phyloP scores from a whole-genome alignment of 1,284 basidiomycete genomes.

The Hypsizygus ulmarius region DNA sequence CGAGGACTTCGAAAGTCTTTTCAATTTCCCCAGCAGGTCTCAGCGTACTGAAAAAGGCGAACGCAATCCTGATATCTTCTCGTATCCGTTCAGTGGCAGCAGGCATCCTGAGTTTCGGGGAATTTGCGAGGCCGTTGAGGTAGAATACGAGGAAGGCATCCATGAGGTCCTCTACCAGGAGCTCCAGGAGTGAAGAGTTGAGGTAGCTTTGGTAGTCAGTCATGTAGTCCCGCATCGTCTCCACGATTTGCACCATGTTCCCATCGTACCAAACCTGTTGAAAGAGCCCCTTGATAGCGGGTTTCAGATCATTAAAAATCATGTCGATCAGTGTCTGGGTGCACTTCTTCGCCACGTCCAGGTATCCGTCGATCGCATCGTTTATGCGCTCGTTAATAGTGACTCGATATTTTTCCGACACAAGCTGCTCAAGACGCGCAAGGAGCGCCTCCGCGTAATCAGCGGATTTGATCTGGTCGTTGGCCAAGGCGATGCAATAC shows the following conservation, averaged over 20 bases:
- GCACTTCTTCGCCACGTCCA: slow-evolving; percentile 97
- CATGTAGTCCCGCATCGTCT: slow-evolving; percentile 97
- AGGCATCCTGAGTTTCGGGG: slow-evolving; percentile 88
- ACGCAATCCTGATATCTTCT: slow-evolving; percentile 77
- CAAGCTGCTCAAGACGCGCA: slow-evolving; percentile 84
- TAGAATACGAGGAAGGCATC: slow-evolving; percentile 91
- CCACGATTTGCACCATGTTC: slow-evolving; percentile 80
- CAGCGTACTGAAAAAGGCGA: slow-evolving; percentile 79
- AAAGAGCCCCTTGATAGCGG: slow-evolving; percentile 87
- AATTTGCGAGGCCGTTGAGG: slow-evolving; percentile 83
- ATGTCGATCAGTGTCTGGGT: slow-evolving; percentile 92
- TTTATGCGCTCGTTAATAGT: slow-evolving; percentile 87
- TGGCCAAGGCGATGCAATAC: slow-evolving; percentile 97
- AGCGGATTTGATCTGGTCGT: slow-evolving; percentile 96
- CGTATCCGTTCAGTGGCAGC: slow-evolving; percentile 80
- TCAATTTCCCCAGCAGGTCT: slow-evolving; percentile 84
- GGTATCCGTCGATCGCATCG: slow-evolving; percentile 96
- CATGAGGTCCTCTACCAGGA: slow-evolving; percentile 90
- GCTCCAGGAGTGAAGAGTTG: slow-evolving; percentile 88
- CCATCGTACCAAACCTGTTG: slow-evolving; percentile 87
- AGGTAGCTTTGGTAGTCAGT: slow-evolving; percentile 89
- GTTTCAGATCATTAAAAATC: slow-evolving; percentile 93
- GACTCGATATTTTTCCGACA: slow-evolving; percentile 88
- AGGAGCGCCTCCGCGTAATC: slow-evolving; percentile 90
- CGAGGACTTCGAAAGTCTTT: slow-evolving; percentile 82